A percentile compares a stretch with the other conserved stretches of the same genome.
These are phyloP conservation scores for Phytophthora rubi DNA, from an alignment of 352 stramenopile genomes.

Conservation along the genomic window DNA sequence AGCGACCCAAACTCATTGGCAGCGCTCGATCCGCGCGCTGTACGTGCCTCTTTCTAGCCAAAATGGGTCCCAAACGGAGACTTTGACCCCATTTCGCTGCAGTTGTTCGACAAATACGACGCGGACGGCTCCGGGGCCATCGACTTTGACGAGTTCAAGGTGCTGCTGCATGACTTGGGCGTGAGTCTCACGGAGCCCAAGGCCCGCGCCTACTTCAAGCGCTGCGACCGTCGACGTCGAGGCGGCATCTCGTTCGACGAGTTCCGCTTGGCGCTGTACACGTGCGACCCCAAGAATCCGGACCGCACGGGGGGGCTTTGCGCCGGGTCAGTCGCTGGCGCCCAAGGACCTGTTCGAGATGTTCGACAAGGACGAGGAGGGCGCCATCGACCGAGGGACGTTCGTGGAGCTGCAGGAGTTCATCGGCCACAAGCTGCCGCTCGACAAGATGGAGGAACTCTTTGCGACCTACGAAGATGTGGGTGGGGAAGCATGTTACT, in stretches of 20 bases:
- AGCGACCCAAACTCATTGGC: conserved; percentile 51
- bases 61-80: background rate
- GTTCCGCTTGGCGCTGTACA: conserved; percentile 79
- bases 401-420: conserved; percentile 80
- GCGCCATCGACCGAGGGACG: conserved; percentile 65
- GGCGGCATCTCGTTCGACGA: conserved; percentile 84
- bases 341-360: conserved; percentile 86
- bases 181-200: conserved; percentile 76
- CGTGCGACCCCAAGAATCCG: conserved; percentile 83
- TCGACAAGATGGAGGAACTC: conserved; percentile 70
- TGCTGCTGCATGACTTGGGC: conserved; percentile 65
- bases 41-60: conserved; percentile 28
- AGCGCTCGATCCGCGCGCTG: conserved; percentile 54
- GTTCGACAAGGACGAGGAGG: conserved; percentile 77
- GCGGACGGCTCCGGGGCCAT: conserved; percentile 77
- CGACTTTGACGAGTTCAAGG: conserved; percentile 80
- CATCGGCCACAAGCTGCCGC: conserved; percentile 63
- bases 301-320: conserved; percentile 69
- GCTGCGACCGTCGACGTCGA: conserved; percentile 67
- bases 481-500: conserved; percentile 9
- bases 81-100: background rate
- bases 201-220: conserved; percentile 78
- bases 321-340: conserved; percentile 67
- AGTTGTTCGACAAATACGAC: conserved; percentile 90
- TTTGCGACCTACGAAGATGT: conserved; percentile 80